Percentiles rank a stretch among this genome's conserved stretches.
Evolutionary conservation across 768 basidiomycete genomes (phyloP).

Genomic region (Auriscalpium orientale): DNA sequence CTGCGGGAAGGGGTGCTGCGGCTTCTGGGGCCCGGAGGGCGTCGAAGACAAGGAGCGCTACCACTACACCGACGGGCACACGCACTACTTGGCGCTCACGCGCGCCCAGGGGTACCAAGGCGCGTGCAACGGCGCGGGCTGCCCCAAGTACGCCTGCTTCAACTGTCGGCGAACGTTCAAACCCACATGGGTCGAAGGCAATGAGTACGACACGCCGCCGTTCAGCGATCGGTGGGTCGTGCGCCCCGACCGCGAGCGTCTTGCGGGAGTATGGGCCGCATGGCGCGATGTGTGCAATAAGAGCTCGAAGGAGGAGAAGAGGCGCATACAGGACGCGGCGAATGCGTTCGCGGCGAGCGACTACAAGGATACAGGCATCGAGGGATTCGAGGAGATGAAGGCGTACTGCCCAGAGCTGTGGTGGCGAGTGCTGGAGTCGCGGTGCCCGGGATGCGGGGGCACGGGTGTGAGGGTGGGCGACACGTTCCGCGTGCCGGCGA

Average conservation of each 20-base stretch:
- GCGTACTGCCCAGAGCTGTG: not conserved
- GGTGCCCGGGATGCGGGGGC: conserved; percentile 1
- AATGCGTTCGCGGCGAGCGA: not conserved
- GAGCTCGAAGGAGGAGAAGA: not conserved
- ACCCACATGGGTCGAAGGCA: not conserved
- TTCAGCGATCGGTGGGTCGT: not conserved
- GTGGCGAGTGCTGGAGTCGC: not conserved
- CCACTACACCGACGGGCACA: not conserved
- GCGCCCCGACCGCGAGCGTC: not conserved
- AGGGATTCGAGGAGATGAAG: not conserved
- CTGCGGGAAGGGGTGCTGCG: conserved; percentile 1
- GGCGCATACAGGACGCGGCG: not conserved
- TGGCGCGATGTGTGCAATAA: not conserved
- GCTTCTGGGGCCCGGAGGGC: not conserved
- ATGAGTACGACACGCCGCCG: not conserved
- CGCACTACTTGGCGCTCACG: not conserved
- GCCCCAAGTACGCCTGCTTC: conserved; percentile 4
- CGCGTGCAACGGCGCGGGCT: not conserved
- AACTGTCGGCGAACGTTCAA: not conserved
- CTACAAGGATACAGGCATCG: not conserved
- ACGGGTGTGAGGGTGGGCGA: not conserved
- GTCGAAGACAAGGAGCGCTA: not conserved
- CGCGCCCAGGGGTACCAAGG: not conserved
- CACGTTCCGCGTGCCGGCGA: not conserved
- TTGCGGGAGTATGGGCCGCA: not conserved